Conservation (phyloP, 257 asterid genomes). For the Jasminum sambac region DNA sequence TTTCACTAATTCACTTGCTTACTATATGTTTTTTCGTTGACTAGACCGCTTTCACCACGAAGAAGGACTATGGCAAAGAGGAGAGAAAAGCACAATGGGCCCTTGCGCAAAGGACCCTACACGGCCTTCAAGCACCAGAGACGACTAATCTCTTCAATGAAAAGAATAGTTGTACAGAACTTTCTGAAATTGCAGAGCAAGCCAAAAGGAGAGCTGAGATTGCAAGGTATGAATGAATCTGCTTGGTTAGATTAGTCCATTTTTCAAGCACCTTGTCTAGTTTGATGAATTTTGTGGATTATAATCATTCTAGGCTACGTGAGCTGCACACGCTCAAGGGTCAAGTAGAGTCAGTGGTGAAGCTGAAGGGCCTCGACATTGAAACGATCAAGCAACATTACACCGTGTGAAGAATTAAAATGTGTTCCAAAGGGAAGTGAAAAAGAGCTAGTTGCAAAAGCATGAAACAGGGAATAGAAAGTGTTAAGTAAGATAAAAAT, state of each 20-base stretch:
- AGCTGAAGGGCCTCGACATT: constrained; percentile 92
- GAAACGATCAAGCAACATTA: constrained; percentile 91
- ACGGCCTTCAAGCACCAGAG: constrained; percentile 83
- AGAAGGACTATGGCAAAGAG: constrained; percentile 83
- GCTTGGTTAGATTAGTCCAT: background rate
- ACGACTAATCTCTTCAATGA: constrained; percentile 60
- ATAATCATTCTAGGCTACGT: constrained; percentile 54
- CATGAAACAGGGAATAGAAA: constrained; percentile 27
- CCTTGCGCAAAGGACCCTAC: constrained; percentile 91
- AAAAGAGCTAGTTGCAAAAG: constrained; percentile 16
- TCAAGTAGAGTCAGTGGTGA: constrained; percentile 95
- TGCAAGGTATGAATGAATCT: constrained; percentile 67
- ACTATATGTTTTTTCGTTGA: constrained; percentile 1
- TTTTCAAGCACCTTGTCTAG: background rate
- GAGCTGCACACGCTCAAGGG: constrained; percentile 97
- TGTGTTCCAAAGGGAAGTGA: too few relatives aligned
- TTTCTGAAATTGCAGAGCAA: constrained; percentile 94
- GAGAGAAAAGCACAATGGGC: constrained; percentile 99
- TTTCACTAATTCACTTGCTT: background rate
- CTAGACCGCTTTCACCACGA: constrained; percentile 91
- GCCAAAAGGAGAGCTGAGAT: constrained; percentile 97
- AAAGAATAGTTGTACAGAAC: constrained; percentile 85
- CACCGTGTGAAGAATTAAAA: constrained; percentile 57
- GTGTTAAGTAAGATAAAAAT: constrained; percentile 38
- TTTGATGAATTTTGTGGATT: background rate